These are phyloP conservation scores for Irineochytrium annulatum DNA, from an alignment of 192 early-diverging fungal species.

Conservation along the genomic window DNA sequence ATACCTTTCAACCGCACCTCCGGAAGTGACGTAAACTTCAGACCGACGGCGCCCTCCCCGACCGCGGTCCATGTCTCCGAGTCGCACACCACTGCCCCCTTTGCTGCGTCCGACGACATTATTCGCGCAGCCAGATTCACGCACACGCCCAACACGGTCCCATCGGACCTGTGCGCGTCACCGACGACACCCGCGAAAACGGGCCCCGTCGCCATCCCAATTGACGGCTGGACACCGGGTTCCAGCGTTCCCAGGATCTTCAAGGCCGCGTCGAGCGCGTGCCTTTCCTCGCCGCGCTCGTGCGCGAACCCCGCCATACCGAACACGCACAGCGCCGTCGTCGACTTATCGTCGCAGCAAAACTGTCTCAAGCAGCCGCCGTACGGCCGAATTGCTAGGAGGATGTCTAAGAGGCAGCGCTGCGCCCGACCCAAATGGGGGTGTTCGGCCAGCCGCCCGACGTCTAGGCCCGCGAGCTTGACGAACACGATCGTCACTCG, in stretches of 20 bases:
- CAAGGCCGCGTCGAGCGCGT: slow-evolving; percentile 23
- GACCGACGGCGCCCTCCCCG: too few relatives aligned
- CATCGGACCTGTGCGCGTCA: slow-evolving; percentile 20
- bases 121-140: slow-evolving; percentile 34
- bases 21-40: too few relatives aligned
- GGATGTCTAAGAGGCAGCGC: slow-evolving; percentile 4
- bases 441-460: slow-evolving; percentile 4
- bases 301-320: slow-evolving; percentile 35
- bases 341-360: slow-evolving; percentile 35
- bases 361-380: slow-evolving; percentile 26
- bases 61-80: too few relatives aligned
- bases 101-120: too few relatives aligned
- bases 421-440: slow-evolving; percentile 9
- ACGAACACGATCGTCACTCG: slow-evolving; percentile 18
- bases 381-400: slow-evolving; percentile 3
- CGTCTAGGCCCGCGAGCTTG: slow-evolving; percentile 8
- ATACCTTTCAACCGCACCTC: too few relatives aligned
- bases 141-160: slow-evolving; percentile 28
- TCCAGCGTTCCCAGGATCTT: neutral
- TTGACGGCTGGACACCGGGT: neutral
- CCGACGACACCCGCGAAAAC: slow-evolving; percentile 6
- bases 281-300: slow-evolving; percentile 21
- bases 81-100: too few relatives aligned
- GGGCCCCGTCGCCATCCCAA: neutral
- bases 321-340: slow-evolving; percentile 33